Evolutionary conservation across 495 filamentous ascomycete species (phyloP), one percentile per base, ranked within the genome.

Genomic region (Xylaria curta): DNA sequence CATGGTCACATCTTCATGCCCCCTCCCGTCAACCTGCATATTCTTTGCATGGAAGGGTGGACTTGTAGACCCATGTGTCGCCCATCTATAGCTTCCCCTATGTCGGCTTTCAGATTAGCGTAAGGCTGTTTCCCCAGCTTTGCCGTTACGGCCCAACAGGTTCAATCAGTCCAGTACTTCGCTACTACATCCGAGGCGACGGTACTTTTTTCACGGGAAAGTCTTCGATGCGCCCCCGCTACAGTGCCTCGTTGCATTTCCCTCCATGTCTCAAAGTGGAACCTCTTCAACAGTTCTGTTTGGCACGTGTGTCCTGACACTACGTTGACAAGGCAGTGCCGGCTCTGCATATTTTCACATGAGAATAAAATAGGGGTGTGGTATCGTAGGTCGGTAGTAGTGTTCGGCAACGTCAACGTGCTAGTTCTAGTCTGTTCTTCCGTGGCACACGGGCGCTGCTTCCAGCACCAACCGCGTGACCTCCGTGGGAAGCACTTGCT

Each of bases 231-330:
- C 17, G 42, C 12, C 46, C 46, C 68, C 46, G 46, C 33, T 60
- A 64, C 68, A 54, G 68, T 64, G 59, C 42, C 36, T 36, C 21
- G 36, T 21, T 56, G 33, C 9, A 21, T 44, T 24, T 21, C 1
- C 9, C 36, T 44, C 47, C 68, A 64, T 63, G 68, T 70, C 60
- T 70, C 59, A 70, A 46, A 70, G 19, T 56, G 60, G 64, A 60
- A 54, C 59, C n/a, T 61, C 40, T 8, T n/a, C 40, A 60, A n/a
- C 19, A 64, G 60, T 33, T 33, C 47, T 56, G 59, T 64, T 64
- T 63, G 46, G 68, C 68, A 70, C 68, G 68, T 70, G 68, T 70
- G 36, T 31, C 19, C 54, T 38, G 67, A 36, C 40, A 66, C n/a
- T 36, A 49, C 13, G 28, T 33, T 17, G 19, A 54, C 0, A 19